Evolutionary conservation across 257 asterid species (phyloP).

Genomic region (Avicennia marina): DNA sequence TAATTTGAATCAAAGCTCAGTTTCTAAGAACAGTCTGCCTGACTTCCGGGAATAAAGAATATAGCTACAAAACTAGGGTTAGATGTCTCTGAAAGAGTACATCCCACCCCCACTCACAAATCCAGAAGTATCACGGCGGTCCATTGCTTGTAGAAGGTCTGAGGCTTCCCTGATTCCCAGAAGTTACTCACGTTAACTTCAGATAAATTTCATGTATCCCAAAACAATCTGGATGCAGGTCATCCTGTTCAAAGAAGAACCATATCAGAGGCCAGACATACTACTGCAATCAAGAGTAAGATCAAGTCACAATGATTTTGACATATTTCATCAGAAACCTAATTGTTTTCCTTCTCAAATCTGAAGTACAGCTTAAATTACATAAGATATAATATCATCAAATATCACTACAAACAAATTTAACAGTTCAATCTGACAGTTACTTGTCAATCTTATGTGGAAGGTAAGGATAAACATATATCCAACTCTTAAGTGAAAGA

Average conservation of each 20-base stretch:
- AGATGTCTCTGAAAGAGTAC: slow-evolving; percentile 64
- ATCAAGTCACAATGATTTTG: neutral
- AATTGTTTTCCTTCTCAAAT: slow-evolving; percentile 1
- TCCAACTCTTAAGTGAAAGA: too few relatives aligned
- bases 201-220: slow-evolving; percentile 26
- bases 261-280: slow-evolving; percentile 14
- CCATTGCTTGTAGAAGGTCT: slow-evolving; percentile 46
- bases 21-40: slow-evolving; percentile 62
- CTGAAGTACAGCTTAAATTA: neutral
- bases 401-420: neutral
- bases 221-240: slow-evolving; percentile 14
- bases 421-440: too few relatives aligned
- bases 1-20: slow-evolving; percentile 36
- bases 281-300: slow-evolving; percentile 1
- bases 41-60: slow-evolving; percentile 65
- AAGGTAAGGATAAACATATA: too few relatives aligned
- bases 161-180: slow-evolving; percentile 24
- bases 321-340: neutral
- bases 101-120: slow-evolving; percentile 93
- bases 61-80: slow-evolving; percentile 47
- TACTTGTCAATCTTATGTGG: too few relatives aligned
- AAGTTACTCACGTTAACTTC: slow-evolving; percentile 23
- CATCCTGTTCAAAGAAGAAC: slow-evolving; percentile 49
- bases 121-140: slow-evolving; percentile 92
- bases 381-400: neutral